Conservation (phyloP, 2,329 filamentous ascomycete species). For the Lachnellula arida region DNA sequence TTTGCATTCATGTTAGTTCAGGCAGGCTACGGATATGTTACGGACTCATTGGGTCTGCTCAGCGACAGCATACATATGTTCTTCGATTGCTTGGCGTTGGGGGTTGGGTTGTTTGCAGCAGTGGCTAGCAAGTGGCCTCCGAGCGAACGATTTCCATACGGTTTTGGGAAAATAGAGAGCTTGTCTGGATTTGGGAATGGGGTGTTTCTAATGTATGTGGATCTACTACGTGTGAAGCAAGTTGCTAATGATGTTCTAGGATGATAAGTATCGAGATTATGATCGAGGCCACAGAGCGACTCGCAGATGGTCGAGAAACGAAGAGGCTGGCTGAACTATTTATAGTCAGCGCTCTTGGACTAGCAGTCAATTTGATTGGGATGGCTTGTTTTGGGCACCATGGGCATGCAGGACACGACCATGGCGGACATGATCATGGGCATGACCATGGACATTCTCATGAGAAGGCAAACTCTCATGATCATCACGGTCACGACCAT, state of each 20-base stretch:
- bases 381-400: conserved; percentile 51
- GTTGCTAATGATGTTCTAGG: conserved; percentile 40
- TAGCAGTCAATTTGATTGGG: conserved; percentile 87
- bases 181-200: conserved; percentile 95
- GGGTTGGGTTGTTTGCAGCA: conserved; percentile 84
- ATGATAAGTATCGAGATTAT: conserved; percentile 94
- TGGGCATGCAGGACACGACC: conserved; percentile 39
- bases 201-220: conserved; percentile 76
- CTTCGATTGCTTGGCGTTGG: conserved; percentile 90
- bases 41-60: conserved; percentile 88
- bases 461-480: conserved; percentile 14
- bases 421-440: conserved; percentile 33
- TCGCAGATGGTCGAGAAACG: conserved; percentile 79
- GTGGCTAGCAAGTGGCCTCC: conserved; percentile 97
- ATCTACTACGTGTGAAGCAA: not conserved
- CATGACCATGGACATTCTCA: conserved; percentile 18
- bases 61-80: conserved; percentile 99
- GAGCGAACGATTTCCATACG: conserved; percentile 84
- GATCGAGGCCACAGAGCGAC: conserved; percentile 85
- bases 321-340: conserved; percentile 82
- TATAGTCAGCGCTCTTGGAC: conserved; percentile 78
- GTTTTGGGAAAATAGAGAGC: conserved; percentile 94
- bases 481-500: conserved; percentile 27
- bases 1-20: conserved; percentile 94
- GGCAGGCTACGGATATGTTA: conserved; percentile 88